Percentiles rank a stretch among this genome's conserved stretches.
phyloP scores from a whole-genome alignment of 202 grass and related monocot species.

The Schoenoplectus tabernaemontani region DNA sequence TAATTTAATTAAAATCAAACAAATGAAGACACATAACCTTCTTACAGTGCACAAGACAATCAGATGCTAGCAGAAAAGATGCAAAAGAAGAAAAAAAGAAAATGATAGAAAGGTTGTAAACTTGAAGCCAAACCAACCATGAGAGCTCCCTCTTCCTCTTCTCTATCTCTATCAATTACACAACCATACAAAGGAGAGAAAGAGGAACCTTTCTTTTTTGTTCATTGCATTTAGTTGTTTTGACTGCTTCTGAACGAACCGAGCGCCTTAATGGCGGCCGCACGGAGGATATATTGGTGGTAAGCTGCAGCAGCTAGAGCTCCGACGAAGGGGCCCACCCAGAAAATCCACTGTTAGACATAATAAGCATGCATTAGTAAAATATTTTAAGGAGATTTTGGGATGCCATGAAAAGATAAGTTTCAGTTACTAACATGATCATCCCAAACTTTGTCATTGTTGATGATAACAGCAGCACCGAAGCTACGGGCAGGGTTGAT shows the following conservation, averaged over 20 bases:
- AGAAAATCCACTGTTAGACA: constrained; percentile 50
- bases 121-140: constrained; percentile 10
- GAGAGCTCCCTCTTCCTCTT: constrained; percentile 18
- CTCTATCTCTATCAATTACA: constrained; percentile 11
- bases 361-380: neutral
- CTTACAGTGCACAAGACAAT: constrained; percentile 19
- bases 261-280: constrained; percentile 55
- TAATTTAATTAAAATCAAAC: constrained; percentile 24
- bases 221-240: constrained; percentile 23
- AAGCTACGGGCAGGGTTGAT: constrained; percentile 42
- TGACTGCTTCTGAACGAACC: constrained; percentile 56
- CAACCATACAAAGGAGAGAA: neutral
- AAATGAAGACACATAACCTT: constrained; percentile 19
- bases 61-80: neutral
- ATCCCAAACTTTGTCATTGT: constrained; percentile 46
- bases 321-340: constrained; percentile 28
- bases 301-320: constrained; percentile 47
- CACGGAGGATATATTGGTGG: constrained; percentile 63
- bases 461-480: constrained; percentile 53
- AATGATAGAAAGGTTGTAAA: constrained; percentile 4
- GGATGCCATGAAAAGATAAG: neutral
- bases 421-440: constrained; percentile 27
- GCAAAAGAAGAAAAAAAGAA: neutral
- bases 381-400: neutral
- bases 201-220: neutral